Base-by-base conservation (phyloP, 1,139 yeast species). In the Candida labiduridarum region DNA sequence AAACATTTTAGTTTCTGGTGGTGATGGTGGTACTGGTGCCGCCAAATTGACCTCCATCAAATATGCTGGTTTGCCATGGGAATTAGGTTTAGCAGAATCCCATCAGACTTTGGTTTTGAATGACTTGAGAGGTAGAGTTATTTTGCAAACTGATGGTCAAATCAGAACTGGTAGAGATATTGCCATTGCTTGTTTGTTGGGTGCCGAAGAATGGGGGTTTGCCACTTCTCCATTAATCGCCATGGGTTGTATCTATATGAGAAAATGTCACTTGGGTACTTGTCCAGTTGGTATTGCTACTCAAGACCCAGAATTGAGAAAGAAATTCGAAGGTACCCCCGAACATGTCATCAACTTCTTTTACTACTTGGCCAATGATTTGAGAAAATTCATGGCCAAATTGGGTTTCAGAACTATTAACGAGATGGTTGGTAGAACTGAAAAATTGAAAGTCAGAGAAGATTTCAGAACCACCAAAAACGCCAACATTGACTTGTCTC, bases 11-110 rank as follows among this genome's bases (percentile, higher is more conserved):
- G 89, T 94, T 59, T 89, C 97, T 54, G 98, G 98, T 64, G 97
- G 95, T 67, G 98, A 92, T 71, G 99, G 99, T 83, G 99, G 99
- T 79, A 94, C 99, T 55, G 99, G 99, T 85, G 98, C 98, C 51
- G 94, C 97, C 51, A 85, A 96, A 70, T 89, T 96, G 89, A 92
- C 98, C 30, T 94, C 97, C 65, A 90, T 94, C 69, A 92, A 92
- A 70, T 86, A 91, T 67, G 97, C 99, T 49, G 98, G 98, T 72
- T 80, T 94, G 60, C 98, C 99, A 48, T 94, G 99, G 99, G 99
- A 94, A 72, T 81, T 94, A 61, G 99, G 99, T 66, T 82, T 94
- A 59, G 98, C 98, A 50, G 99, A 94, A 76, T 89, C 98, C 19
- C 99, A 94, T 67, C 99, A 94, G 77, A 94, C 99, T 38, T 79